A percentile compares a stretch with the other conserved stretches of the same genome.
Conservation (phyloP, 2,329 filamentous ascomycete genomes). For the Lachnellula occidentalis region DNA sequence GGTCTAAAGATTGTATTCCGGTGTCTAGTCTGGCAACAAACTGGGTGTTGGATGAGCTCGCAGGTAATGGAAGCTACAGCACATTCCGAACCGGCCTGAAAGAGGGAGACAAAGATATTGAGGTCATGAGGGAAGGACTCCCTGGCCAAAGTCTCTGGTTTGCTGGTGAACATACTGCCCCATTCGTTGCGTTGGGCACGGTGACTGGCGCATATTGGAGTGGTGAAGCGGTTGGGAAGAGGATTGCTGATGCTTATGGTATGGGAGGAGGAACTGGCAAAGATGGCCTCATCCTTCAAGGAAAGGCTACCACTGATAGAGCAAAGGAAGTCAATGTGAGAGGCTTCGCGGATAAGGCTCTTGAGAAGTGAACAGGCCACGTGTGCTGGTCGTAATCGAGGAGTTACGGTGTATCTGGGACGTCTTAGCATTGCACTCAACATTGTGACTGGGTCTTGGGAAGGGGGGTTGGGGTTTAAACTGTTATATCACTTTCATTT, state of each 20-base stretch:
- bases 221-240: conserved; percentile 69
- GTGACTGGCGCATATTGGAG: conserved; percentile 90
- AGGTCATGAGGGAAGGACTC: conserved; percentile 44
- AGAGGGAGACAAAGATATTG: conserved; percentile 54
- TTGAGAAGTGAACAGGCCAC: conserved; percentile 3
- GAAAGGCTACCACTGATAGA: background rate
- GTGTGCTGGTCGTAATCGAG: background rate
- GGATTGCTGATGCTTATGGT: conserved; percentile 53
- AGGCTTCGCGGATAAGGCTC: conserved; percentile 9
- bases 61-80: conserved; percentile 61
- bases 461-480: too few species aligned
- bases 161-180: conserved; percentile 73
- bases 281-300: background rate
- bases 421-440: background rate
- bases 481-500: too few species aligned
- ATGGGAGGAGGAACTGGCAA: conserved; percentile 3
- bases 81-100: conserved; percentile 61
- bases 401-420: background rate
- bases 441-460: background rate
- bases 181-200: conserved; percentile 83
- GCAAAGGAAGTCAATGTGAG: conserved; percentile 12
- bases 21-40: conserved; percentile 51
- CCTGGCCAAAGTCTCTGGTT: conserved; percentile 46
- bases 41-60: conserved; percentile 61
- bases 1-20: conserved; percentile 45